A percentile compares a stretch with the other conserved stretches of the same genome.
Conservation (phyloP, 768 basidiomycete species). For the Psilocybe subaeruginosa region DNA sequence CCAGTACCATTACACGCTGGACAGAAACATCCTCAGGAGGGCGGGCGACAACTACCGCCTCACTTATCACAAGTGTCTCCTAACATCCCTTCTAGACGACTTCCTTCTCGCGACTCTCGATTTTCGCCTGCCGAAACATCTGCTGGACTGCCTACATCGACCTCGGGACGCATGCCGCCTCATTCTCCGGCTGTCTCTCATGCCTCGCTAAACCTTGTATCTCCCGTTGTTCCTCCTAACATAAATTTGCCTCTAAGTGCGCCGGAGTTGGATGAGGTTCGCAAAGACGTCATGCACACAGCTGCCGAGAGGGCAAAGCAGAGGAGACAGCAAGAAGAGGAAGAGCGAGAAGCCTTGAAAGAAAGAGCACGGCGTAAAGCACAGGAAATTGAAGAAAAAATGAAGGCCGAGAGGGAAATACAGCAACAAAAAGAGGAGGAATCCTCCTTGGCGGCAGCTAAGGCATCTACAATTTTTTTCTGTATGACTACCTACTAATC, state of each 20-base stretch:
- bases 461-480: slow-evolving; percentile 7
- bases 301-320: slow-evolving; percentile 85
- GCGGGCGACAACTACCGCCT: slow-evolving; percentile 57
- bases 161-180: slow-evolving; percentile 33
- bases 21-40: slow-evolving; percentile 39
- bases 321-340: slow-evolving; percentile 82
- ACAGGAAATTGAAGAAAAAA: slow-evolving; percentile 67
- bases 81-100: slow-evolving; percentile 32
- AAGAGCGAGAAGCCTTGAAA: slow-evolving; percentile 75
- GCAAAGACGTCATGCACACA: slow-evolving; percentile 79
- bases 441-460: slow-evolving; percentile 9
- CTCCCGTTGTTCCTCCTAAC: slow-evolving; percentile 36
- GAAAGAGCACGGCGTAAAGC: slow-evolving; percentile 85
- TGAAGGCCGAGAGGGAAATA: slow-evolving; percentile 50
- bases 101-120: slow-evolving; percentile 48
- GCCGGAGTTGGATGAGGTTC: slow-evolving; percentile 63
- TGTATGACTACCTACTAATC: not conserved
- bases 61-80: slow-evolving; percentile 48
- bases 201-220: slow-evolving; percentile 35
- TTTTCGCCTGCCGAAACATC: slow-evolving; percentile 38
- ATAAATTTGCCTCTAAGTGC: slow-evolving; percentile 35
- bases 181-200: slow-evolving; percentile 50
- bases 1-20: slow-evolving; percentile 43
- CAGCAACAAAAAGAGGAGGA: slow-evolving; percentile 28
- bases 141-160: slow-evolving; percentile 26